phyloP scores from a whole-genome alignment of 768 basidiomycete genomes.

The Harrya chromipes region DNA sequence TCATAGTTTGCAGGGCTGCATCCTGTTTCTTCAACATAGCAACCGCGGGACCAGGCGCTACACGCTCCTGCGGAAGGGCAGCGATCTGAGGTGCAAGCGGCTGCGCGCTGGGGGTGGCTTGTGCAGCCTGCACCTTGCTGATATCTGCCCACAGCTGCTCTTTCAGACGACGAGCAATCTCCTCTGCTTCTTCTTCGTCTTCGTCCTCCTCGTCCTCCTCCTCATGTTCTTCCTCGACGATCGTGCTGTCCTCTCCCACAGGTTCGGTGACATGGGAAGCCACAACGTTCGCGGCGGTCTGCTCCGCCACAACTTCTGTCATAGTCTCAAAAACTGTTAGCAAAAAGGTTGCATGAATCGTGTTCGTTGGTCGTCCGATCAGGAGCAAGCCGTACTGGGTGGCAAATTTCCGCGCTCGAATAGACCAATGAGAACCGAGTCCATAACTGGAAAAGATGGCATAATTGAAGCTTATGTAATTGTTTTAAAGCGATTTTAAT shows the following conservation, averaged over 20 bases:
- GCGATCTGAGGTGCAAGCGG: not conserved
- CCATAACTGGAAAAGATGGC: conserved; percentile 4
- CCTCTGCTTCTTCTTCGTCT: conserved; percentile 59
- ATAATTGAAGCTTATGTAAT: conserved; percentile 13
- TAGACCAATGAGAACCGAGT: too few species aligned
- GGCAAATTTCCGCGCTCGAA: too few species aligned
- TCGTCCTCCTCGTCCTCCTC: conserved; percentile 59
- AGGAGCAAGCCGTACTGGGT: conserved; percentile 11
- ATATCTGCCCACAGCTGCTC: conserved; percentile 80
- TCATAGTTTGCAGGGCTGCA: conserved; percentile 63
- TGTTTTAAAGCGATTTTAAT: not conserved
- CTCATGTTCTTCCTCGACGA: conserved; percentile 42
- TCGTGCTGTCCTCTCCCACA: conserved; percentile 28
- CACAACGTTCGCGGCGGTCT: conserved; percentile 1
- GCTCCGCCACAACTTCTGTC: conserved; percentile 11
- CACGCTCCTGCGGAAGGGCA: conserved; percentile 3
- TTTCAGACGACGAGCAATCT: conserved; percentile 69
- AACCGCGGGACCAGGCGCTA: conserved; percentile 10
- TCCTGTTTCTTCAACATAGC: conserved; percentile 44
- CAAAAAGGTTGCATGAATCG: conserved; percentile 8
- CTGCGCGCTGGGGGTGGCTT: conserved; percentile 19
- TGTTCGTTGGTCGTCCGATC: conserved; percentile 1
- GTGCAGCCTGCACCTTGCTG: conserved; percentile 56
- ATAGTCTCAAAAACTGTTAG: conserved; percentile 10
- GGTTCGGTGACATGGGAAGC: not conserved